Evolutionary conservation across 1,284 basidiomycete species (phyloP).

Genomic region (Phlebopus sp.): DNA sequence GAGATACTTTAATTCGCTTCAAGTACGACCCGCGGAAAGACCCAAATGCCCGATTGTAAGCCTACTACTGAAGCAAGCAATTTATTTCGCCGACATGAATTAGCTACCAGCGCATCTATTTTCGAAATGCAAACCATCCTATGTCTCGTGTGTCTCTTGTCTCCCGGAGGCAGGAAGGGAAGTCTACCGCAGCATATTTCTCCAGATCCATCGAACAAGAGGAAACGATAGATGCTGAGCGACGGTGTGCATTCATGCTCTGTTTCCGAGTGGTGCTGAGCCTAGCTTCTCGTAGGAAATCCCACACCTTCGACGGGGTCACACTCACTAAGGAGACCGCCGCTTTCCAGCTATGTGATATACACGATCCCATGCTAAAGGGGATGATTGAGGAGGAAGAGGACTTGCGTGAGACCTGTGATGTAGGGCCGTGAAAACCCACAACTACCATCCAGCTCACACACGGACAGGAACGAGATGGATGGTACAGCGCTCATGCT

Average conservation of each 20-base stretch:
- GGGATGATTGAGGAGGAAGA: conserved; percentile 74
- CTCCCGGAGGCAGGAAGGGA: conserved; percentile 59
- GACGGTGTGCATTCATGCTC: conserved; percentile 33
- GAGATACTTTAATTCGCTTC: conserved; percentile 84
- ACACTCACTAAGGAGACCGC: conserved; percentile 78
- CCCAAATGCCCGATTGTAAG: conserved; percentile 70
- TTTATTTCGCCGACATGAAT: conserved; percentile 3
- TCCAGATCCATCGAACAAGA: conserved; percentile 40
- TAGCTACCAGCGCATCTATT: conserved; percentile 83
- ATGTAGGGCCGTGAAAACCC: conserved; percentile 48
- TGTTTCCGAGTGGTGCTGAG: conserved; percentile 1
- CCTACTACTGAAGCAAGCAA: not conserved
- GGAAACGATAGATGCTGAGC: conserved; percentile 39
- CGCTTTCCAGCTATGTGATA: conserved; percentile 92
- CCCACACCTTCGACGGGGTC: conserved; percentile 89
- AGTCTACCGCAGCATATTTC: conserved; percentile 33
- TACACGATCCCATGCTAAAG: conserved; percentile 79
- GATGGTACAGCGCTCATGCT: conserved; percentile 78
- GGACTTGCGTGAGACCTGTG: conserved; percentile 64
- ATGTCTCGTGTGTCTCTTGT: conserved; percentile 70
- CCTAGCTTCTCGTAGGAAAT: conserved; percentile 38
- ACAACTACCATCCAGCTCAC: not conserved
- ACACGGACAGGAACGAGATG: conserved; percentile 64
- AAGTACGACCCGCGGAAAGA: conserved; percentile 87
- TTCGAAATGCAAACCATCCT: conserved; percentile 78